A percentile compares a stretch with the other conserved stretches of the same genome.
Evolutionary conservation across 148 eudicot species (phyloP).

Genomic region (Chenopodium formosanum): DNA sequence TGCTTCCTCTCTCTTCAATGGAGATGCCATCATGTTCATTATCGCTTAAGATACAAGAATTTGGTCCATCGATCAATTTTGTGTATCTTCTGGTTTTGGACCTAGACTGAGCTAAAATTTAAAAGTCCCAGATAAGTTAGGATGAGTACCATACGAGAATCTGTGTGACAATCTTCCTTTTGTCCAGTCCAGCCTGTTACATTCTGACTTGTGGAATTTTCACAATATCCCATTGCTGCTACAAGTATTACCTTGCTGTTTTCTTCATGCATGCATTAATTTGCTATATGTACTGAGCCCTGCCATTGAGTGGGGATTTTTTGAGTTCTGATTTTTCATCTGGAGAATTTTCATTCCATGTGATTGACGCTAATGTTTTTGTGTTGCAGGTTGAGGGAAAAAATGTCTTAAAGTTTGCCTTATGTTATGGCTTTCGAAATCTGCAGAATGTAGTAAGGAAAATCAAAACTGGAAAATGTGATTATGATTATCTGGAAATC

Average conservation of each 20-base stretch:
- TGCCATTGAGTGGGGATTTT: not conserved
- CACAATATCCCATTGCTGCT: not conserved
- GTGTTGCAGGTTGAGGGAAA: slow-evolving; percentile 72
- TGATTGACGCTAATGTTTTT: slow-evolving; percentile 5
- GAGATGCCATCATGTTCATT: not conserved
- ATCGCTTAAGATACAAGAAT: not conserved
- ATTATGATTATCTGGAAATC: slow-evolving; percentile 86
- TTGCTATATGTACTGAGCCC: not conserved
- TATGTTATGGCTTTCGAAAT: slow-evolving; percentile 95
- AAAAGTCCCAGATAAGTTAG: not conserved
- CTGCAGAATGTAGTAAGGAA: slow-evolving; percentile 84
- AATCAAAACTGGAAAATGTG: slow-evolving; percentile 81
- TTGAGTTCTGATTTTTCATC: not conserved
- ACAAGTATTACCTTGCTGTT: not conserved
- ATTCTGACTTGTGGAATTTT: not conserved
- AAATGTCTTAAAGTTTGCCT: slow-evolving; percentile 79
- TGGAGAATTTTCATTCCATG: not conserved
- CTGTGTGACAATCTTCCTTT: not conserved
- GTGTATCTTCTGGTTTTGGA: not conserved
- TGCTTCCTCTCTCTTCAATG: not conserved
- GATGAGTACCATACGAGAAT: not conserved
- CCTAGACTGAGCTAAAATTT: not conserved
- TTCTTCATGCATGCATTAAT: not conserved
- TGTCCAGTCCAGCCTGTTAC: not conserved
- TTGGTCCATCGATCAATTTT: not conserved